These are phyloP conservation scores for Crithidia mellificae DNA, from an alignment of 208 protist genomes.

Conservation along the genomic window DNA sequence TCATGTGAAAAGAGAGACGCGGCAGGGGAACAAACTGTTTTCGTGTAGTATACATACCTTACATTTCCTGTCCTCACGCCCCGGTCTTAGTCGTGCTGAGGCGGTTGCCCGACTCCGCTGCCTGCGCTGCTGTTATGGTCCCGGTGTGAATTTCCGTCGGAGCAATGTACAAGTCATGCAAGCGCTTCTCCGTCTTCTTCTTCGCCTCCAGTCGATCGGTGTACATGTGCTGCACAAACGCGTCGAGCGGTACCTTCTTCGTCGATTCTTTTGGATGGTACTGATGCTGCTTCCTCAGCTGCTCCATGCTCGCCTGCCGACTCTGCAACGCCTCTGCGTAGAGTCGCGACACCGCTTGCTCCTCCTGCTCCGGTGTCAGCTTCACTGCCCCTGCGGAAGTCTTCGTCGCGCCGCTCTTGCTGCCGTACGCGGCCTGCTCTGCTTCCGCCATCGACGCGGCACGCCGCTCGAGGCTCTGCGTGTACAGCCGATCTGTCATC, in stretches of 20 bases:
- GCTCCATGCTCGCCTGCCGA: conserved; percentile 36
- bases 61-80: not conserved
- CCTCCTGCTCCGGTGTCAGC: conserved; percentile 39
- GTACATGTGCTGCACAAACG: conserved; percentile 83
- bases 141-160: conserved; percentile 59
- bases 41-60: no score
- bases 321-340: conserved; percentile 49
- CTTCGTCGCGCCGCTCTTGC: not conserved
- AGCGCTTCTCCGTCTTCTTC: conserved; percentile 67
- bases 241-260: conserved; percentile 47
- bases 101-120: conserved; percentile 25
- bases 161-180: conserved; percentile 76
- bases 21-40: not conserved
- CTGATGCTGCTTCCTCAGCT: conserved; percentile 40
- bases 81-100: conserved; percentile 36
- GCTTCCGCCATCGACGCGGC: conserved; percentile 33
- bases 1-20: no score
- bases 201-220: conserved; percentile 52
- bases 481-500: conserved; percentile 76
- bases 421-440: conserved; percentile 23
- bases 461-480: conserved; percentile 43
- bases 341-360: conserved; percentile 48
- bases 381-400: not conserved
- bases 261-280: conserved; percentile 17
- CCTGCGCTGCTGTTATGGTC: conserved; percentile 35